Evolutionary conservation across 768 basidiomycete genomes (phyloP).

Genomic region (Cantharellus anzutake): DNA sequence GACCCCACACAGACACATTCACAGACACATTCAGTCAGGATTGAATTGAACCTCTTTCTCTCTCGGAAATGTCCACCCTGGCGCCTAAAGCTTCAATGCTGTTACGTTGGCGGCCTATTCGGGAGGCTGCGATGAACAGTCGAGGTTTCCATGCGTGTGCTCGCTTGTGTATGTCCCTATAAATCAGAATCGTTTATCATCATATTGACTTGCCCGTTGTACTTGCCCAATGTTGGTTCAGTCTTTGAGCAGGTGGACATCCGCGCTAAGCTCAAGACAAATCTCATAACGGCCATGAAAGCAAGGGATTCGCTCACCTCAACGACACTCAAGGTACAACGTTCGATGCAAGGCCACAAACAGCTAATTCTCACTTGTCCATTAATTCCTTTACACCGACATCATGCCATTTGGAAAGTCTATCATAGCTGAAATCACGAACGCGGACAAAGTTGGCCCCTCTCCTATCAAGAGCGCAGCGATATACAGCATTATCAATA

Average conservation of each 20-base stretch:
- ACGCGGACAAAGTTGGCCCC: slow-evolving; percentile 7
- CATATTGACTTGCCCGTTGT: no score
- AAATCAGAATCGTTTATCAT: no score
- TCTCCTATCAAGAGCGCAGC: slow-evolving; percentile 1
- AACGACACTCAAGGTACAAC: slow-evolving; percentile 5
- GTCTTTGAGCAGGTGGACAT: not conserved
- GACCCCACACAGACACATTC: no score
- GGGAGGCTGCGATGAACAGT: no score
- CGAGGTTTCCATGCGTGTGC: no score
- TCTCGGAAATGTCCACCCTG: no score
- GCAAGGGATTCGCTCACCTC: slow-evolving; percentile 7
- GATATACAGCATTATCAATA: slow-evolving; percentile 3
- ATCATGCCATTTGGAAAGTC: not conserved
- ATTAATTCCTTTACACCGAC: not conserved
- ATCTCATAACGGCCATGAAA: slow-evolving; percentile 9
- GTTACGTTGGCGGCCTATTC: no score
- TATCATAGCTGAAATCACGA: slow-evolving; percentile 6
- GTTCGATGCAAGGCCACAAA: not conserved
- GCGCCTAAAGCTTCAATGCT: no score
- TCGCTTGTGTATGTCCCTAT: no score
- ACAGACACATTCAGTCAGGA: no score
- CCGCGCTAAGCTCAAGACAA: slow-evolving; percentile 4
- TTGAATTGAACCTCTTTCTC: no score
- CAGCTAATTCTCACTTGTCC: not conserved
- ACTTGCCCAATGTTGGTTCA: no score